These are phyloP conservation scores for Chlorella sp. DNA, from an alignment of 139 green algal species.

Conservation along the genomic window DNA sequence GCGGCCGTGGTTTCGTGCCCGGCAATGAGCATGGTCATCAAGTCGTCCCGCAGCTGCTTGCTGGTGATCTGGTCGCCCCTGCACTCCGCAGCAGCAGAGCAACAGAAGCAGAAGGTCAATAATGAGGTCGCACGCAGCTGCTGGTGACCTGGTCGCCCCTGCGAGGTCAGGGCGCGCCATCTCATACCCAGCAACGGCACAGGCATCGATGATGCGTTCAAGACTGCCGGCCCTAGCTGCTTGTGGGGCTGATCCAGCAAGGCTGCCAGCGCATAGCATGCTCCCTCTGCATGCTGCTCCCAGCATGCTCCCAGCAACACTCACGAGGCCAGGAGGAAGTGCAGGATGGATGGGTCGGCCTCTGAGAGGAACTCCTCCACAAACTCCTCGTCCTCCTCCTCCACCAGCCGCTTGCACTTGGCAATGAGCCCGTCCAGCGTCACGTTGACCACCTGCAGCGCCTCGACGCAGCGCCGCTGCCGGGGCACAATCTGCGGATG, in stretches of 20 bases:
- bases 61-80: slow-evolving; percentile 73
- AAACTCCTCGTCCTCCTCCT: slow-evolving; percentile 88
- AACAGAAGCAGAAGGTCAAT: too few relatives aligned
- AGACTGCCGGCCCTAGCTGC: too few relatives aligned
- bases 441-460: slow-evolving; percentile 65
- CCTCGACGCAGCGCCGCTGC: slow-evolving; percentile 53
- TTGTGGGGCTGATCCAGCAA: too few relatives aligned
- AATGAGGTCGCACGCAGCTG: too few relatives aligned
- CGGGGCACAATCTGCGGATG: slow-evolving; percentile 56
- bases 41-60: slow-evolving; percentile 96
- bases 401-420: slow-evolving; percentile 77
- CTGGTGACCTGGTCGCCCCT: too few relatives aligned
- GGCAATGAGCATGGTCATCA: slow-evolving; percentile 98
- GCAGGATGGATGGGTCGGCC: slow-evolving; percentile 88
- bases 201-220: too few relatives aligned
- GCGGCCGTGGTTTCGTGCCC: slow-evolving; percentile 95
- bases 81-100: too few relatives aligned
- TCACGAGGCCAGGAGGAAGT: slow-evolving; percentile 84
- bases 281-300: too few relatives aligned
- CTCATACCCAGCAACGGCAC: too few relatives aligned
- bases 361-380: slow-evolving; percentile 90
- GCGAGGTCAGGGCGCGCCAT: too few relatives aligned
- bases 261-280: too few relatives aligned
- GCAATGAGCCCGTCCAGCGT: slow-evolving; percentile 82
- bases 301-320: too few relatives aligned